A percentile compares a stretch with the other conserved stretches of the same genome.
These are phyloP conservation scores for Trichomonascaceae sp. DNA, from an alignment of 1,139 yeast genomes.

Conservation along the genomic window DNA sequence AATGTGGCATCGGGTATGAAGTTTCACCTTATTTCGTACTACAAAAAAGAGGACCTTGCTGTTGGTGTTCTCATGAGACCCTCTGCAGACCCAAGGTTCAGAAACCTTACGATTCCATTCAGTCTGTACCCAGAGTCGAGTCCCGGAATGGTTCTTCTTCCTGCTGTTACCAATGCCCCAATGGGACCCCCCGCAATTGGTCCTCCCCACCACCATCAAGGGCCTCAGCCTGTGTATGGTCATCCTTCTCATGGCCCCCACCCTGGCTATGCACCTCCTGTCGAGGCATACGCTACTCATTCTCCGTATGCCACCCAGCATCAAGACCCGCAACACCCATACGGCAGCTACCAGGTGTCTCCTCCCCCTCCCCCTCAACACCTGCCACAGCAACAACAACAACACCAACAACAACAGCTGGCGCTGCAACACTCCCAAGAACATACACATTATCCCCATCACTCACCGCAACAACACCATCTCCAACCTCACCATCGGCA, in stretches of 20 bases:
- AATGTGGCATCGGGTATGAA: slow-evolving; percentile 37
- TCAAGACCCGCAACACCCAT: background rate
- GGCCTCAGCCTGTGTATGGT: slow-evolving; percentile 1
- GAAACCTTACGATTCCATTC: slow-evolving; percentile 24
- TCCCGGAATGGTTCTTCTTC: slow-evolving; percentile 16
- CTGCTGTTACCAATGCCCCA: slow-evolving; percentile 19
- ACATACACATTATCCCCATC: background rate
- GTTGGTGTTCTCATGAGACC: slow-evolving; percentile 27
- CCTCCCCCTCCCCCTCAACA: slow-evolving; percentile 1
- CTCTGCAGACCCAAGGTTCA: slow-evolving; percentile 28
- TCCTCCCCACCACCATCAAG: slow-evolving; percentile 1
- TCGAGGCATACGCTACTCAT: slow-evolving; percentile 3
- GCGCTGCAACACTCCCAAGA: background rate
- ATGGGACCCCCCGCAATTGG: slow-evolving; percentile 7
- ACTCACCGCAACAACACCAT: background rate
- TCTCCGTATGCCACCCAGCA: slow-evolving; percentile 4
- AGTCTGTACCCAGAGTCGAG: slow-evolving; percentile 28
- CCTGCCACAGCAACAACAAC: slow-evolving; percentile 1
- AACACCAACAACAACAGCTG: slow-evolving; percentile 4
- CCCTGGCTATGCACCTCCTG: slow-evolving; percentile 3
- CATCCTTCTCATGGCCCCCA: slow-evolving; percentile 2
- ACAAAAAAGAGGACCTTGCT: slow-evolving; percentile 24
- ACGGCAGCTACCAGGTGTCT: background rate
- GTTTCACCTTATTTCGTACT: slow-evolving; percentile 44
- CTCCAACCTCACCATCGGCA: slow-evolving; percentile 1